Evolutionary conservation across 208 protist species (phyloP), one percentile per base, ranked within the genome.

Genomic region (Acanthamoeba healyi): DNA sequence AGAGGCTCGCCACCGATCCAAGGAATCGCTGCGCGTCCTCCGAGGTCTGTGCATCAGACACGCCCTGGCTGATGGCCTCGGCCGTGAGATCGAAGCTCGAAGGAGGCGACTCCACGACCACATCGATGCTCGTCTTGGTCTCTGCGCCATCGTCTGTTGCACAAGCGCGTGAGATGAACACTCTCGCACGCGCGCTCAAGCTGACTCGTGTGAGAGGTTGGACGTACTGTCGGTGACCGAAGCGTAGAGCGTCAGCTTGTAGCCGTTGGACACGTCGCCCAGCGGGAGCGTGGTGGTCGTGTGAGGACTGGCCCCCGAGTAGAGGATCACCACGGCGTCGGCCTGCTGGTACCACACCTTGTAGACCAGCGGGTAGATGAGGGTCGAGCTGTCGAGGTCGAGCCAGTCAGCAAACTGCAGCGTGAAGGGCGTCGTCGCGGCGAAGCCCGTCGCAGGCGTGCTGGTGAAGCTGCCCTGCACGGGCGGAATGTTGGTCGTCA

Each of bases 201-300:
- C n/a, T n/a, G n/a, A n/a, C n/a, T n/a, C n/a, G n/a, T n/a, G n/a
- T n/a, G n/a, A n/a, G n/a, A n/a, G n/a, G n/a, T n/a, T n/a, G n/a
- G n/a, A n/a, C n/a, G n/a, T n/a, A n/a, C 61, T 70, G 61, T 70
- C 61, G 26, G 61, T 70, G 29, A 70, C 61, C 61, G 61, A 70
- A 10, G 61, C 61, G 7, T 29, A 70, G 14, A 70, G 61, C 7
- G 61, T 70, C 14, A 70, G 61, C 14, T 26, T 7, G 29, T 70
- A 70, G 61, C 61, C 61, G 29, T 70, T 70, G 61, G 61, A 7
- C 19, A 24, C 61, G 61, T 70, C 61, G 61, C 61, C 61, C 61
- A 70, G 7, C 14, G 61, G 61, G 14, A 70, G 22, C 7, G 61
- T 70, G 14, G 61, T 70, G 26, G 14, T 7, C 26, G 29, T 36